Evolutionary conservation across 192 early-diverging fungal genomes (phyloP).

Genomic region (Allomyces arbusculus): DNA sequence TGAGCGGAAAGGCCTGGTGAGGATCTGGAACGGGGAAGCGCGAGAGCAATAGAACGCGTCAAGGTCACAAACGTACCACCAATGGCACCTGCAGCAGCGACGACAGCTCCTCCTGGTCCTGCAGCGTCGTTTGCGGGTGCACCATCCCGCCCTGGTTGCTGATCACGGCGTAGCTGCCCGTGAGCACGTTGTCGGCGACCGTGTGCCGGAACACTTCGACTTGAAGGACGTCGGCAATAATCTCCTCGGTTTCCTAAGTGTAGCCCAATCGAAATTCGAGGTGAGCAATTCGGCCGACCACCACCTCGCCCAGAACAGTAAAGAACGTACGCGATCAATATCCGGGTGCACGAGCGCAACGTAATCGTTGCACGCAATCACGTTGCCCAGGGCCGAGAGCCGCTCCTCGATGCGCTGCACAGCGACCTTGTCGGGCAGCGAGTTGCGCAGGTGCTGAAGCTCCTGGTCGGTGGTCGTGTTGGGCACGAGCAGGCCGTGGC

Average conservation of each 20-base stretch:
- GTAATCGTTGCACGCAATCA: slow-evolving; percentile 98
- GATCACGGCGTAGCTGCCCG: slow-evolving; percentile 84
- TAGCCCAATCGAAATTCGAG: slow-evolving; percentile 4
- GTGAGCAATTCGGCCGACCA: not conserved
- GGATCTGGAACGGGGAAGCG: not conserved
- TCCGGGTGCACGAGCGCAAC: slow-evolving; percentile 96
- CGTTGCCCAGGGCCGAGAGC: slow-evolving; percentile 90
- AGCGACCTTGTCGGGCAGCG: slow-evolving; percentile 72
- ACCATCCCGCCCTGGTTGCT: slow-evolving; percentile 96
- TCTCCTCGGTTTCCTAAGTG: slow-evolving; percentile 76
- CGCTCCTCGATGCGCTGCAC: slow-evolving; percentile 97
- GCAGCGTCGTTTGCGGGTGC: slow-evolving; percentile 82
- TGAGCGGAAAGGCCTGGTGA: not conserved
- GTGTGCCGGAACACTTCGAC: slow-evolving; percentile 99
- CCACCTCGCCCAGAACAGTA: not conserved
- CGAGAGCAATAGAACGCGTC: slow-evolving; percentile 2
- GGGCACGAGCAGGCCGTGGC: slow-evolving; percentile 83
- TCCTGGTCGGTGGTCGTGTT: slow-evolving; percentile 93
- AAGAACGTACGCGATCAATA: slow-evolving; percentile 47
- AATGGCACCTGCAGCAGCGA: slow-evolving; percentile 90
- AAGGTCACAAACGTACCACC: slow-evolving; percentile 17
- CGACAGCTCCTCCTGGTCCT: slow-evolving; percentile 96
- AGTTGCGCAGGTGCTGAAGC: slow-evolving; percentile 90
- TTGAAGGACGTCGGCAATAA: slow-evolving; percentile 90
- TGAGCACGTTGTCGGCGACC: slow-evolving; percentile 89